These are phyloP conservation scores for Teunomyces tritomae DNA, from an alignment of 805 yeast species.

Conservation along the genomic window DNA sequence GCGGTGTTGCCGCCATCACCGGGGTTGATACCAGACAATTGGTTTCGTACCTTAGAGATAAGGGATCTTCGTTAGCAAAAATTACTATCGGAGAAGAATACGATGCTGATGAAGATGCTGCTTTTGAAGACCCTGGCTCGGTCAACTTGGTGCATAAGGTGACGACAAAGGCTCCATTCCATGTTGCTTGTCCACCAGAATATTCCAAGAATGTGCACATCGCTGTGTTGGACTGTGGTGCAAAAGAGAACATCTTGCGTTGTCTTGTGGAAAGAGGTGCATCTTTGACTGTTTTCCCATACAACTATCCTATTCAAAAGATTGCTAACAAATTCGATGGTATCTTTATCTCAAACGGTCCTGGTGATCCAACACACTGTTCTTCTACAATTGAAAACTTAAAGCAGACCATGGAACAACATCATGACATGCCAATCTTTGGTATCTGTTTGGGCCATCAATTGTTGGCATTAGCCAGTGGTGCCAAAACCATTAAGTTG, in stretches of 20 bases:
- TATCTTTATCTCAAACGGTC: constrained; percentile 91
- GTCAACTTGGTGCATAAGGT: constrained; percentile 90
- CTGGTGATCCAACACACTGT: constrained; percentile 97
- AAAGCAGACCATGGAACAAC: constrained; percentile 61
- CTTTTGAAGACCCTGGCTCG: constrained; percentile 85
- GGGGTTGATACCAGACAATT: constrained; percentile 97
- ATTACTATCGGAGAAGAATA: constrained; percentile 88
- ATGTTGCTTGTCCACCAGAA: constrained; percentile 61
- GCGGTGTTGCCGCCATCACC: constrained; percentile 90
- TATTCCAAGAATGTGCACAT: constrained; percentile 64
- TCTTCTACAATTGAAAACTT: constrained; percentile 71
- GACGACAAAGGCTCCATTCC: constrained; percentile 93
- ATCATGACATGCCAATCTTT: constrained; percentile 79
- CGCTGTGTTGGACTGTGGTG: constrained; percentile 97
- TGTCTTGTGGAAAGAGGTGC: constrained; percentile 95
- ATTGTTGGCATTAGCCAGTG: constrained; percentile 89
- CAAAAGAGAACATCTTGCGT: constrained; percentile 94
- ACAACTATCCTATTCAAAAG: constrained; percentile 88
- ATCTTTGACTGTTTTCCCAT: constrained; percentile 93
- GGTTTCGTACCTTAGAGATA: constrained; percentile 90
- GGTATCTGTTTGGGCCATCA: constrained; percentile 99
- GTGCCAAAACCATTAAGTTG: constrained; percentile 88
- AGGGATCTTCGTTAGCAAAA: constrained; percentile 91
- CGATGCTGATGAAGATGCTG: constrained; percentile 89
- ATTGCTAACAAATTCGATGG: constrained; percentile 94